Base-by-base conservation (phyloP, 2,329 filamentous ascomycete genomes). In the Colletotrichum echinochloae region DNA sequence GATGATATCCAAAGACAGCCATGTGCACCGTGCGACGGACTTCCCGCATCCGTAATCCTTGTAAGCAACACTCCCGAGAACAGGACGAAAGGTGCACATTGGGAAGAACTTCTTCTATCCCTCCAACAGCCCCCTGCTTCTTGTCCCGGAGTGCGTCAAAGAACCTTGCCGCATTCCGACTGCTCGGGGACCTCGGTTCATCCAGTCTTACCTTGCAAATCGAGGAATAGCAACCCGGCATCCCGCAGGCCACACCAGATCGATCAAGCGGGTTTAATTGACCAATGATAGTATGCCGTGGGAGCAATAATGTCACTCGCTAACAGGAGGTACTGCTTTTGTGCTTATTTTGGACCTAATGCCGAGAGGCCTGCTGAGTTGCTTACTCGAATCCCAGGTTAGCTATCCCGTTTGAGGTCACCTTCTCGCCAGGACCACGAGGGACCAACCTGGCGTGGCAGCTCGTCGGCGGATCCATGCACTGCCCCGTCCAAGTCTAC, bases 261-360 rank as follows among this genome's bases (percentile, higher is more conserved):
- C 26, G 57, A 35, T 26, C 26, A 16, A 67, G 67, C 67, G 64
- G 67, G 41, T 11, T 56, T 18, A 46, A 52, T 26, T 44, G 44
- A 46, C 63, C 35, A 59, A 59, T 46, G 30, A 28, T 65, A 44
- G n/a, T n/a, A n/a, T 4, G 60, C 30, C 6, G 8, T 26, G 6
- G 16, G 30, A 61, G n/a, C 37, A 49, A 30, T 37, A 28, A 41
- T 23, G 20, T 41, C n/a, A 46, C 28, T 44, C 44, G 39, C 35
- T 35, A 57, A 44, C 66, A 37, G 44, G 33, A 54, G 35, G 49
- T 12, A 33, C 3, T 59, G 57, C 67, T 70, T 52, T 67, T 60
- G 67, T 70, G 44, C 64, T 59, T 54, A 7, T 52, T 67, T 67
- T 37, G 64, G 67, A 52, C n/a, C 3, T 23, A 67, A 62, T 39